Conservation (phyloP, 768 basidiomycete species). For the Obba rivulosa region DNA sequence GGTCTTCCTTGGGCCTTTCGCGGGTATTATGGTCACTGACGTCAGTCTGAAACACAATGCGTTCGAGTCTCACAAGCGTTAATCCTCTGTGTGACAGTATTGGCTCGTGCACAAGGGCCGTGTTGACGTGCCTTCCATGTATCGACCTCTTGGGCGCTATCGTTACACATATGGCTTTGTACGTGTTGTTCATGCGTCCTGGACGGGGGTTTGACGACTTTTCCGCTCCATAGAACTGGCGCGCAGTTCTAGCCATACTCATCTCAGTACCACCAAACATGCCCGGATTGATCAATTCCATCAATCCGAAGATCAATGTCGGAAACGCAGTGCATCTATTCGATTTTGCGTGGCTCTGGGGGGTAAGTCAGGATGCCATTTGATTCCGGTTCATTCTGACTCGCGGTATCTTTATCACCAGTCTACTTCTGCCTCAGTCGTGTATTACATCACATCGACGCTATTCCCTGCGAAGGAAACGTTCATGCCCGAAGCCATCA, state of each 20-base stretch:
- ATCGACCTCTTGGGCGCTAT: conserved; percentile 74
- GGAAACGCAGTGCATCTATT: conserved; percentile 55
- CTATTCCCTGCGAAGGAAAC: conserved; percentile 36
- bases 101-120: conserved; percentile 71
- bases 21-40: conserved; percentile 62
- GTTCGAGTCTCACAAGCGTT: too few species aligned
- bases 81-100: conserved; percentile 39
- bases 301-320: conserved; percentile 59
- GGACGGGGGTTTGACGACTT: too few species aligned
- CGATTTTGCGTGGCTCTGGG: conserved; percentile 73
- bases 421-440: conserved; percentile 29
- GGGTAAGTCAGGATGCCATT: conserved; percentile 44
- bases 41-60: too few species aligned
- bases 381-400: too few species aligned
- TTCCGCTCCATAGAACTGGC: conserved; percentile 83
- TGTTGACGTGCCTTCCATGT: conserved; percentile 83
- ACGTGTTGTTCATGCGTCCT: too few species aligned
- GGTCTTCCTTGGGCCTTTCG: conserved; percentile 82
- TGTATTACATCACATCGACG: conserved; percentile 29
- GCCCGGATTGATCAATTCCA: conserved; percentile 73
- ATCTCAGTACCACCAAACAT: conserved; percentile 65
- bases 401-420: too few species aligned
- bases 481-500: conserved; percentile 24
- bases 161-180: conserved; percentile 73
- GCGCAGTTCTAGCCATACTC: conserved; percentile 64